These are phyloP conservation scores for Amborella trichopoda DNA, from an alignment of 164 flowering plant genomes.

Conservation along the genomic window DNA sequence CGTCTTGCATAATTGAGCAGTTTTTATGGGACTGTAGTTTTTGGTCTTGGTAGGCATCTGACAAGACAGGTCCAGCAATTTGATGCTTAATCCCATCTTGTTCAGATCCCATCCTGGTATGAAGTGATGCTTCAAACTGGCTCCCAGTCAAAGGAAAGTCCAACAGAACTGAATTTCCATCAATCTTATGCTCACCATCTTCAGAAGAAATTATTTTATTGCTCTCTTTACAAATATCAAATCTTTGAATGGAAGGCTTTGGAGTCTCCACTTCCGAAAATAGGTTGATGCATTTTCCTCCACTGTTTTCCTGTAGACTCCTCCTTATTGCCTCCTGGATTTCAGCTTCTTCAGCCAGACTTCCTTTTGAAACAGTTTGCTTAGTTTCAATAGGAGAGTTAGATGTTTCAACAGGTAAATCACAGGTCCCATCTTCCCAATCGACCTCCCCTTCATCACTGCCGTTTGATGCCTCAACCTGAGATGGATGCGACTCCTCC, in stretches of 20 bases:
- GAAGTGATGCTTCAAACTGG: too few species aligned
- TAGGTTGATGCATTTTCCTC: not conserved
- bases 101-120: too few species aligned
- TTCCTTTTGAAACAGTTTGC: conserved; percentile 30
- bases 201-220: not conserved
- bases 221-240: not conserved
- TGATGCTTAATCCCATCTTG: too few species aligned
- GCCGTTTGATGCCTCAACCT: not conserved
- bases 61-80: too few species aligned
- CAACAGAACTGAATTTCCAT: too few species aligned
- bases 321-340: conserved; percentile 83
- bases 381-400: conserved; percentile 10
- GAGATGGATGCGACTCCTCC: not conserved
- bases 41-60: too few species aligned
- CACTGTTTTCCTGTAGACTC: conserved; percentile 43
- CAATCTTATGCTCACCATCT: not conserved
- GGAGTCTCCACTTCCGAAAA: conserved; percentile 8
- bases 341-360: conserved; percentile 64
- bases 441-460: conserved; percentile 53
- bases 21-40: too few species aligned
- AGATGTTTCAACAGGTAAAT: conserved; percentile 12
- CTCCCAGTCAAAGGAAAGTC: too few species aligned
- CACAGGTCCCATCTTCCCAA: conserved; percentile 64
- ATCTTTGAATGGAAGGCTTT: conserved; percentile 1
- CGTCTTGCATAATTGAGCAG: too few species aligned